Percentiles rank a stretch among this genome's conserved stretches.
phyloP scores from a whole-genome alignment of 306 rosid genomes.

The Lotus japonicus region DNA sequence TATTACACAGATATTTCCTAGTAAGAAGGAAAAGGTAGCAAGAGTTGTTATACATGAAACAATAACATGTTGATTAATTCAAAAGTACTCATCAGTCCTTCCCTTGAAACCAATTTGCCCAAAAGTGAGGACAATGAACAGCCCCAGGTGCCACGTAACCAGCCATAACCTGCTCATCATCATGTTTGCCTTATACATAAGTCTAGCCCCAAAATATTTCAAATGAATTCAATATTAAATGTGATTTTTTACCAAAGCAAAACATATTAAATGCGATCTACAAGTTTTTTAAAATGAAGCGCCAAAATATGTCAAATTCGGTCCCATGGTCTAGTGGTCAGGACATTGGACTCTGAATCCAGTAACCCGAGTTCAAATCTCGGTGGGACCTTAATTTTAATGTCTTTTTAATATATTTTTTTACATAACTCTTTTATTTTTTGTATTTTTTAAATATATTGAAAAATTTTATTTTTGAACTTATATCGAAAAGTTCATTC shows the following conservation, averaged over 20 bases:
- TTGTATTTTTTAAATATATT: too few species aligned
- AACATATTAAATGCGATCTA: too few species aligned
- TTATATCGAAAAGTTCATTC: background rate
- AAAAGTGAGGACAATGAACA: conserved; percentile 70
- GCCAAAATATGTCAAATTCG: fast-evolving
- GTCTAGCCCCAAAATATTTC: background rate
- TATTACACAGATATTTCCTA: conserved; percentile 6
- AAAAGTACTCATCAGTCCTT: conserved; percentile 82
- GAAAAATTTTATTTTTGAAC: too few species aligned
- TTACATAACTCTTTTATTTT: too few species aligned
- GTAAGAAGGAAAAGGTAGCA: conserved; percentile 7
- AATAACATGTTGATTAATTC: background rate
- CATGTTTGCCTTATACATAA: background rate
- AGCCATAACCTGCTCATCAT: conserved; percentile 69
- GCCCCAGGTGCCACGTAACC: conserved; percentile 80
- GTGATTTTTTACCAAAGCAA: too few species aligned
- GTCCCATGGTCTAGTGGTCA: conserved; percentile 71
- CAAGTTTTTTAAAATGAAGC: too few species aligned
- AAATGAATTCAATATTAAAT: background rate
- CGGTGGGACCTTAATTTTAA: conserved; percentile 43
- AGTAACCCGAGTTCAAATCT: conserved; percentile 56
- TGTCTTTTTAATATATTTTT: background rate
- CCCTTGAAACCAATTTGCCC: conserved; percentile 98
- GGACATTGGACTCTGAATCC: conserved; percentile 62
- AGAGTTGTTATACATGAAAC: conserved; percentile 3